These are phyloP conservation scores for Trichopus zeylanicus DNA, from an alignment of 116 monocot species.

Conservation along the genomic window DNA sequence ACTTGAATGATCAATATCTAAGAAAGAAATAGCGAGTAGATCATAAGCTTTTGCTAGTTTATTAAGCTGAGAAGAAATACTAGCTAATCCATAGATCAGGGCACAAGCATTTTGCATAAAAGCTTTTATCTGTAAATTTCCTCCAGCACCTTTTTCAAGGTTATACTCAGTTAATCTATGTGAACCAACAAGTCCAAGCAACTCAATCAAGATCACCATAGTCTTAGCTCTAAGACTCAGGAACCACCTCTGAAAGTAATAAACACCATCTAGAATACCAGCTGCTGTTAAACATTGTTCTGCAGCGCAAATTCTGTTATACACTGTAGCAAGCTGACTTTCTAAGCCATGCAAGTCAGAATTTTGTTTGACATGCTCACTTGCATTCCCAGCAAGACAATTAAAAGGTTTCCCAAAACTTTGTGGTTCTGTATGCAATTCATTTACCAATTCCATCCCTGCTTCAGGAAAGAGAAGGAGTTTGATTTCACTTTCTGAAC, in stretches of 20 bases:
- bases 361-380: conserved; percentile 6
- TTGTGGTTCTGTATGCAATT: conserved; percentile 30
- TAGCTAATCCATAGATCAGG: conserved; percentile 18
- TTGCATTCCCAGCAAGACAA: conserved; percentile 17
- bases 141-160: not conserved
- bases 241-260: conserved; percentile 80
- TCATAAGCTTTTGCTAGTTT: conserved; percentile 70
- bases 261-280: conserved; percentile 15
- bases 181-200: conserved; percentile 29
- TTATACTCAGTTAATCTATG: conserved; percentile 5
- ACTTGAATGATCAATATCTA: conserved; percentile 59
- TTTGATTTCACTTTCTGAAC: conserved; percentile 82
- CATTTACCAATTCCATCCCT: conserved; percentile 40
- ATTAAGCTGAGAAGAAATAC: conserved; percentile 29
- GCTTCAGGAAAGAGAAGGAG: conserved; percentile 57
- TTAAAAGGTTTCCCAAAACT: conserved; percentile 12
- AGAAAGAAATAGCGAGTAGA: conserved; percentile 68
- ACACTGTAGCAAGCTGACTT: conserved; percentile 36
- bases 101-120: conserved; percentile 8
- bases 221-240: conserved; percentile 57
- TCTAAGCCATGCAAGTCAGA: conserved; percentile 20
- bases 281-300: conserved; percentile 35
- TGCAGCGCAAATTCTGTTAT: conserved; percentile 47
- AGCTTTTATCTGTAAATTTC: not conserved
- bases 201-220: conserved; percentile 35